Evolutionary conservation across 2,329 filamentous ascomycete genomes (phyloP).

Genomic region (Blumeriella jaapii): DNA sequence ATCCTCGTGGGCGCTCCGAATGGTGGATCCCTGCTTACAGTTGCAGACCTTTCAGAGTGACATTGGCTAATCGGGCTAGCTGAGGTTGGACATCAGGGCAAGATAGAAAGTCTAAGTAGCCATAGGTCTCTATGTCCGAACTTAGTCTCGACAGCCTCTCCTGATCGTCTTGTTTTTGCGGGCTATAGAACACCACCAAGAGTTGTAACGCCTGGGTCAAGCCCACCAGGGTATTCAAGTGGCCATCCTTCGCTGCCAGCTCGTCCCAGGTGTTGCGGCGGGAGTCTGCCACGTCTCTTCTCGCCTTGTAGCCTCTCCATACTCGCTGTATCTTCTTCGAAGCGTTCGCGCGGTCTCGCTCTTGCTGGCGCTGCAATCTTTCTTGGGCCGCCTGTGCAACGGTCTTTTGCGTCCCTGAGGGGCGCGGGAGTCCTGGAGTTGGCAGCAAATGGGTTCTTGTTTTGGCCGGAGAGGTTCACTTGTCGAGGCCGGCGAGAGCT

Average conservation of each 20-base stretch:
- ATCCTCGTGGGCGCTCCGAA: neutral
- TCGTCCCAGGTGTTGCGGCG: slow-evolving; percentile 54
- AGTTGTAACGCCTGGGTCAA: slow-evolving; percentile 35
- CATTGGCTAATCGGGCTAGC: slow-evolving; percentile 17
- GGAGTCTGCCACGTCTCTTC: slow-evolving; percentile 43
- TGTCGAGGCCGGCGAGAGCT: slow-evolving; percentile 75
- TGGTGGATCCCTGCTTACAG: slow-evolving; percentile 9
- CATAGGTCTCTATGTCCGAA: slow-evolving; percentile 19
- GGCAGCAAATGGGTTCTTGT: slow-evolving; percentile 66
- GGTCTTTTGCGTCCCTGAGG: slow-evolving; percentile 60
- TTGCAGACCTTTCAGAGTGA: slow-evolving; percentile 21
- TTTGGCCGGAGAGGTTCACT: slow-evolving; percentile 85
- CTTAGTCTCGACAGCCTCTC: slow-evolving; percentile 35
- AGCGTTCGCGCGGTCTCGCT: slow-evolving; percentile 66
- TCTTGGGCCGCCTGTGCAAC: slow-evolving; percentile 82
- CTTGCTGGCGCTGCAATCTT: slow-evolving; percentile 65
- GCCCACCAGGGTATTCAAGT: slow-evolving; percentile 25
- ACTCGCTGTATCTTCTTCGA: slow-evolving; percentile 61
- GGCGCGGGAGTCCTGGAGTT: slow-evolving; percentile 45
- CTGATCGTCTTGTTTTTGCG: slow-evolving; percentile 35
- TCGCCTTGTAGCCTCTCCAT: slow-evolving; percentile 67
- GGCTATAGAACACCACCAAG: slow-evolving; percentile 39
- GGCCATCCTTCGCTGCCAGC: slow-evolving; percentile 33
- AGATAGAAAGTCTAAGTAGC: slow-evolving; percentile 28
- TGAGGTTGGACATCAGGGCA: slow-evolving; percentile 15